These are phyloP conservation scores for Podospora fimiseda DNA, from an alignment of 495 filamentous ascomycete species.

Conservation along the genomic window DNA sequence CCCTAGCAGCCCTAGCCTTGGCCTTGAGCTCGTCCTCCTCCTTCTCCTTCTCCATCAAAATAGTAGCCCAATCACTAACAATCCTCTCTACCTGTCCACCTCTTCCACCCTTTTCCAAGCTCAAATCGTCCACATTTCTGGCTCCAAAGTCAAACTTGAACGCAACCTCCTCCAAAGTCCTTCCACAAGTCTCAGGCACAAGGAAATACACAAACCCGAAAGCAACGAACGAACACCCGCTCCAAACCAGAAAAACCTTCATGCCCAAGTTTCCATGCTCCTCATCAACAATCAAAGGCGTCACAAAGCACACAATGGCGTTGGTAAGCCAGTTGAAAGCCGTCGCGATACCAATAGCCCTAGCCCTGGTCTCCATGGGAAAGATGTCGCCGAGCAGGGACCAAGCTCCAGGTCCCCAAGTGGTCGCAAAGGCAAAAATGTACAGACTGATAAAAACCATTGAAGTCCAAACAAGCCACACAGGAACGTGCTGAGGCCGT, in stretches of 20 bases:
- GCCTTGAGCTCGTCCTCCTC: neutral
- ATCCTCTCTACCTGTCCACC: too few species aligned
- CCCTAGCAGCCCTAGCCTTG: too few species aligned
- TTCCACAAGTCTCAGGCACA: conserved; percentile 69
- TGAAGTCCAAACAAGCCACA: conserved; percentile 32
- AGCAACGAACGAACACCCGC: conserved; percentile 51
- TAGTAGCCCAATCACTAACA: too few species aligned
- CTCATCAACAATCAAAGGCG: conserved; percentile 41
- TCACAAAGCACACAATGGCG: conserved; percentile 27
- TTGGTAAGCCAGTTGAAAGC: conserved; percentile 82
- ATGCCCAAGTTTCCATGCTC: conserved; percentile 51
- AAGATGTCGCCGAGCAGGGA: conserved; percentile 69
- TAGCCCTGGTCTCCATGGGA: conserved; percentile 64
- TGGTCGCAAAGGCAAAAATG: conserved; percentile 69
- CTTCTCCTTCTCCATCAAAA: too few species aligned
- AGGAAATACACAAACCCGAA: conserved; percentile 64
- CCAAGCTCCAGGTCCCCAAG: conserved; percentile 63
- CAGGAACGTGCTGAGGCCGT: conserved; percentile 9
- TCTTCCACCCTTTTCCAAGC: too few species aligned
- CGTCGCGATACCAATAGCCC: conserved; percentile 64
- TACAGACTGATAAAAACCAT: conserved; percentile 63
- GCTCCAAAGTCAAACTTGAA: conserved; percentile 1
- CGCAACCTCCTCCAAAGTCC: conserved; percentile 73
- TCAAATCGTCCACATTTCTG: neutral
- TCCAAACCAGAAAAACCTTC: conserved; percentile 68